phyloP scores from a whole-genome alignment of 352 stramenopile species.

The Globisporangium mamillatum region DNA sequence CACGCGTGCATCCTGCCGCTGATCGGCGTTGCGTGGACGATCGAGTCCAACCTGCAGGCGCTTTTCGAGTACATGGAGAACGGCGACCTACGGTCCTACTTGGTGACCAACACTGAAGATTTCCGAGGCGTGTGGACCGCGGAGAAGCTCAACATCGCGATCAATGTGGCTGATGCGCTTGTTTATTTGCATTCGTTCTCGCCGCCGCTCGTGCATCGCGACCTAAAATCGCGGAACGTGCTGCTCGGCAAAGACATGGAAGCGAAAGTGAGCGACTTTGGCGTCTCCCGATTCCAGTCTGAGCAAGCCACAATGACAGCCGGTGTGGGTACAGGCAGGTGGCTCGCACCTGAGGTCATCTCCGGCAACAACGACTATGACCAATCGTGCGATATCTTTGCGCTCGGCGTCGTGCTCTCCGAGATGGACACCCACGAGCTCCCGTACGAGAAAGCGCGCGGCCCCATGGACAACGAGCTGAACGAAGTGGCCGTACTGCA shows the following conservation, averaged over 20 bases:
- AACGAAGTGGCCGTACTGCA: slow-evolving; percentile 38
- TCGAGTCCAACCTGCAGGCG: slow-evolving; percentile 49
- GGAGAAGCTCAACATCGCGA: slow-evolving; percentile 36
- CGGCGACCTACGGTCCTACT: slow-evolving; percentile 51
- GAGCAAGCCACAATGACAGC: slow-evolving; percentile 36
- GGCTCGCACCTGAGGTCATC: slow-evolving; percentile 37
- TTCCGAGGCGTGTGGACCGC: slow-evolving; percentile 21
- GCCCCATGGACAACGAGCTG: slow-evolving; percentile 25
- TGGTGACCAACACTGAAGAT: slow-evolving; percentile 19
- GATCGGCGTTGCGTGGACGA: slow-evolving; percentile 60
- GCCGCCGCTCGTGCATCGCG: slow-evolving; percentile 34
- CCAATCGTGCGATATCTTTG: slow-evolving; percentile 34
- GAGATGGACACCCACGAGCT: slow-evolving; percentile 44
- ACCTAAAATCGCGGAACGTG: slow-evolving; percentile 43
- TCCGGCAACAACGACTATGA: slow-evolving; percentile 34
- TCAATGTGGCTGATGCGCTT: slow-evolving; percentile 37
- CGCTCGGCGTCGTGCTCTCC: slow-evolving; percentile 35
- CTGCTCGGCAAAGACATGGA: slow-evolving; percentile 24
- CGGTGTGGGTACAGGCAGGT: slow-evolving; percentile 30
- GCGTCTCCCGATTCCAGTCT: slow-evolving; percentile 31
- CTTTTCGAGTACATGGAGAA: slow-evolving; percentile 69
- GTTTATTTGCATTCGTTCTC: slow-evolving; percentile 49
- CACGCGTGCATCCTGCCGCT: slow-evolving; percentile 68
- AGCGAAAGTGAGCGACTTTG: slow-evolving; percentile 43
- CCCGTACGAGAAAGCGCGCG: slow-evolving; percentile 32